phyloP scores from a whole-genome alignment of 2,329 filamentous ascomycete species.

The Blastomyces silverae region DNA sequence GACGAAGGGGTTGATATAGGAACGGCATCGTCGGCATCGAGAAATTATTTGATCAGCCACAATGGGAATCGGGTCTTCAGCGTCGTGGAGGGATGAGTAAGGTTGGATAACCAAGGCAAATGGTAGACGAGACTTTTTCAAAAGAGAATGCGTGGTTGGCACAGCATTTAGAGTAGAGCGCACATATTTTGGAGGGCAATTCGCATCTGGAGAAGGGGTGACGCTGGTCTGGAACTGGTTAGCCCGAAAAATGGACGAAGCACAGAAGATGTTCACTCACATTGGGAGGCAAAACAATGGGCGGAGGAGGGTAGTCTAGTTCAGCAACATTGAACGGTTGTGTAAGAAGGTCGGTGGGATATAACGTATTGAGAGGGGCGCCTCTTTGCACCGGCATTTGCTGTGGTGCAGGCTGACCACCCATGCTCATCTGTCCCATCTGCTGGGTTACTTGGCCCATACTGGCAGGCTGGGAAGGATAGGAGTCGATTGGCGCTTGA shows the following conservation, averaged over 20 bases:
- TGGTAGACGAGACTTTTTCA: conserved; percentile 95
- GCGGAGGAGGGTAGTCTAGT: conserved; percentile 82
- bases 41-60: conserved; percentile 97
- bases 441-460: conserved; percentile 71
- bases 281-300: conserved; percentile 84
- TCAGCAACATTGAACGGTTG: conserved; percentile 93
- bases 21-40: conserved; percentile 87
- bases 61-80: conserved; percentile 83
- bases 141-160: conserved; percentile 80
- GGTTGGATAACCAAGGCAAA: conserved; percentile 95
- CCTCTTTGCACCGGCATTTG: conserved; percentile 42
- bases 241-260: conserved; percentile 30
- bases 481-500: conserved; percentile 61
- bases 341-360: conserved; percentile 82
- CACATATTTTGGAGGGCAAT: conserved; percentile 89
- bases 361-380: conserved; percentile 70
- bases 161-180: conserved; percentile 92
- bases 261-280: conserved; percentile 50
- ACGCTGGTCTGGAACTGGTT: conserved; percentile 63
- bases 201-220: conserved; percentile 82
- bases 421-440: conserved; percentile 71
- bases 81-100: conserved; percentile 85
- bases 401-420: conserved; percentile 50
- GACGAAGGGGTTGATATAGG: conserved; percentile 97
- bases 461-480: conserved; percentile 52